These are phyloP conservation scores for Hydnomerulius pinastri DNA, from an alignment of 768 basidiomycete species.

Conservation along the genomic window DNA sequence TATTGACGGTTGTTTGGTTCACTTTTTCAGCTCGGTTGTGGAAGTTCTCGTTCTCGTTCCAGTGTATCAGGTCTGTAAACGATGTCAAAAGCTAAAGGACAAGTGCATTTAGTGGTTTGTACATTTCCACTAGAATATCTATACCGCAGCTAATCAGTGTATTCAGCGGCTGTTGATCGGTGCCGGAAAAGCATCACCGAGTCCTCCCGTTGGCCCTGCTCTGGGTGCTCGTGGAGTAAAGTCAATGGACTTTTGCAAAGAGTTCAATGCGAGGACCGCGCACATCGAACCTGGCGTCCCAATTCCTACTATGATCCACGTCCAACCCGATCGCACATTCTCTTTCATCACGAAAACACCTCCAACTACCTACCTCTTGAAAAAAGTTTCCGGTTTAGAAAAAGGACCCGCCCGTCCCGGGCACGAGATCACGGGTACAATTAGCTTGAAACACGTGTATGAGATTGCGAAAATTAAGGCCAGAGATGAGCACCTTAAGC, in stretches of 20 bases:
- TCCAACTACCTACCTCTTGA: slow-evolving; percentile 86
- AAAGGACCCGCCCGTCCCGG: slow-evolving; percentile 87
- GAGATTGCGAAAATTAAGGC: slow-evolving; percentile 98
- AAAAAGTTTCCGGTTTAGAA: slow-evolving; percentile 86
- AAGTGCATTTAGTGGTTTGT: slow-evolving; percentile 78
- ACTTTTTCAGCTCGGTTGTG: background rate
- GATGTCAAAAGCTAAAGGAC: slow-evolving; percentile 72
- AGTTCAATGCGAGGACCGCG: slow-evolving; percentile 97
- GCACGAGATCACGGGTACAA: slow-evolving; percentile 74
- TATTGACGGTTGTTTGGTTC: slow-evolving; percentile 26
- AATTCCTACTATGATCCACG: slow-evolving; percentile 87
- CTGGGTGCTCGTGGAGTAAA: slow-evolving; percentile 98
- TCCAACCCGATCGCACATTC: slow-evolving; percentile 95
- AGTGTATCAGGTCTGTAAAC: slow-evolving; percentile 4
- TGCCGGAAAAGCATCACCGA: slow-evolving; percentile 94
- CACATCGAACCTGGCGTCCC: slow-evolving; percentile 85
- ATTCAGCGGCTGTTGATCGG: slow-evolving; percentile 79
- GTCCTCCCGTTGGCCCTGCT: slow-evolving; percentile 95
- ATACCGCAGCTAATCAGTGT: slow-evolving; percentile 12
- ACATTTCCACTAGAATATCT: slow-evolving; percentile 7
- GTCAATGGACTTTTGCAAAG: slow-evolving; percentile 99
- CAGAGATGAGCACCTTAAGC: slow-evolving; percentile 85
- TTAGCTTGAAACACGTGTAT: slow-evolving; percentile 96
- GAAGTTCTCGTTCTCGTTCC: background rate
- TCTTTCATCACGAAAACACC: slow-evolving; percentile 92